A percentile compares a stretch with the other conserved stretches of the same genome.
These are phyloP conservation scores for Cryphonectria radicalis DNA, from an alignment of 2,329 filamentous ascomycete genomes.

Conservation along the genomic window DNA sequence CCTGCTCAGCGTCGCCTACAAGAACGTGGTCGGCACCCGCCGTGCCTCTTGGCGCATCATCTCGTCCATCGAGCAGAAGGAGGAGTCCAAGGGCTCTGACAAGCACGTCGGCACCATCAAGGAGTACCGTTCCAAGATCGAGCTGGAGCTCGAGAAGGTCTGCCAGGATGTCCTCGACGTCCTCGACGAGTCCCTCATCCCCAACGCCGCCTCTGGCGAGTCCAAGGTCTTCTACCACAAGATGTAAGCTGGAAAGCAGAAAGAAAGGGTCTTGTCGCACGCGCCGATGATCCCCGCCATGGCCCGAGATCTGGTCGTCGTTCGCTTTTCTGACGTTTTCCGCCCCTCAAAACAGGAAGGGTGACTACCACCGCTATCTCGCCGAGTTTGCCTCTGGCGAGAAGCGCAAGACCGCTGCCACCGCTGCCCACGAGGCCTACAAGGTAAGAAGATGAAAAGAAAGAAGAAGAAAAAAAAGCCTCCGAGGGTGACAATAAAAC, in stretches of 20 bases:
- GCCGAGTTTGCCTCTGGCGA: conserved; percentile 92
- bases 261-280: neutral
- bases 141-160: conserved; percentile 94
- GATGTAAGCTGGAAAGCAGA: conserved; percentile 71
- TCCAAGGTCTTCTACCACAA: conserved; percentile 99
- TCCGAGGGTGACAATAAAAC: neutral
- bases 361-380: conserved; percentile 94
- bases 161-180: conserved; percentile 98
- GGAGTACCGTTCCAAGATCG: conserved; percentile 98
- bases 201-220: conserved; percentile 94
- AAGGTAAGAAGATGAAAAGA: conserved; percentile 65
- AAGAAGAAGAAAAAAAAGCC: neutral
- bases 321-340: conserved; percentile 21
- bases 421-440: conserved; percentile 91
- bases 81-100: conserved; percentile 97
- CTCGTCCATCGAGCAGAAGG: conserved; percentile 99
- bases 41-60: conserved; percentile 99
- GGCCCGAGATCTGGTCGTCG: neutral
- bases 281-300: neutral
- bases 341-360: conserved; percentile 70
- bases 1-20: conserved; percentile 98
- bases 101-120: conserved; percentile 94
- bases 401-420: conserved; percentile 88
- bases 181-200: conserved; percentile 89
- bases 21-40: conserved; percentile 98